Percentiles rank a stretch among this genome's conserved stretches.
These are phyloP conservation scores for Cenchrus purpureus DNA, from an alignment of 176 grass and related monocot species.

Conservation along the genomic window DNA sequence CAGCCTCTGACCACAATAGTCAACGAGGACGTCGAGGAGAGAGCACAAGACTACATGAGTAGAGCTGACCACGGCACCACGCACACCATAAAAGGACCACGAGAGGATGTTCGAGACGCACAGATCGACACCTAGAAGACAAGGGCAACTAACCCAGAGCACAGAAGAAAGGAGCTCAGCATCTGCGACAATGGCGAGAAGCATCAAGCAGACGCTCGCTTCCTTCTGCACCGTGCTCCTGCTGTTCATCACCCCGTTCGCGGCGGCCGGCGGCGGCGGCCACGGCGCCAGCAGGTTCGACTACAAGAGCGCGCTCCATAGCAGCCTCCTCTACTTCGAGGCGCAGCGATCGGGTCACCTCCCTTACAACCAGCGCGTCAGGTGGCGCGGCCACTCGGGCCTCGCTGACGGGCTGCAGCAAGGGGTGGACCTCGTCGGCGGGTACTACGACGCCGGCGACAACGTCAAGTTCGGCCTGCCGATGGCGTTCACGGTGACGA, in stretches of 20 bases:
- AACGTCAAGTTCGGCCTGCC: slow-evolving; percentile 86
- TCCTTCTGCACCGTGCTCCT: not conserved
- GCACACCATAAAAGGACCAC: slow-evolving; percentile 1
- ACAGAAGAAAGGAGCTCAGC: not conserved
- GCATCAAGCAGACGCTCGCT: not conserved
- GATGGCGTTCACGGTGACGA: slow-evolving; percentile 76
- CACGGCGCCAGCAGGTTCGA: slow-evolving; percentile 21
- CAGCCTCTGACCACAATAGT: not conserved
- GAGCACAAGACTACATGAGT: too few relatives aligned
- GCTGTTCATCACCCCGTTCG: not conserved
- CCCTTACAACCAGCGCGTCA: slow-evolving; percentile 75
- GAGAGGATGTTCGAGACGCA: not conserved
- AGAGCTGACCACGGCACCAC: not conserved
- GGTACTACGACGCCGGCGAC: slow-evolving; percentile 80
- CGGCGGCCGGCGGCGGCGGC: not conserved
- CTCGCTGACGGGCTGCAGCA: slow-evolving; percentile 75
- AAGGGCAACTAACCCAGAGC: not conserved
- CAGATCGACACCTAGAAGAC: not conserved
- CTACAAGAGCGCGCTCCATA: slow-evolving; percentile 61
- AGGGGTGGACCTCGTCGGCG: slow-evolving; percentile 78
- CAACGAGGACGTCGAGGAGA: slow-evolving; percentile 16
- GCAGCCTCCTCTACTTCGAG: slow-evolving; percentile 96
- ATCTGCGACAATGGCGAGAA: not conserved
- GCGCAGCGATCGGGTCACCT: slow-evolving; percentile 88
- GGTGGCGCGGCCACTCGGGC: slow-evolving; percentile 76